Percentiles rank a stretch among this genome's conserved stretches.
phyloP scores from a whole-genome alignment of 1,284 basidiomycete genomes.

The Entoloma clypeatum region DNA sequence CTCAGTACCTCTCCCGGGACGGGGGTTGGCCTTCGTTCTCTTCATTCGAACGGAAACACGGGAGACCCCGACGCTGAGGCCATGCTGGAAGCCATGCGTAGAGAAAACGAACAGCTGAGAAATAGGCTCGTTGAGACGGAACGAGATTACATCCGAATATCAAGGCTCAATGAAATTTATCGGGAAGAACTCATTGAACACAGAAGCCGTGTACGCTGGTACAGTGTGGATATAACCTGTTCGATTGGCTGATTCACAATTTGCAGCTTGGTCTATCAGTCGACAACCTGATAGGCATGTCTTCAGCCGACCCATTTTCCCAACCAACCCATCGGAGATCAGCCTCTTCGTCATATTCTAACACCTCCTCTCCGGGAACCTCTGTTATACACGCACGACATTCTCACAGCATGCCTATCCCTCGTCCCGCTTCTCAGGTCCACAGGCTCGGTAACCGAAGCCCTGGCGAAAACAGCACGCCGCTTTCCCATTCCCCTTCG shows the following conservation, averaged over 20 bases:
- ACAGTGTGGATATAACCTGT: not conserved
- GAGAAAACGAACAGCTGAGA: slow-evolving; percentile 73
- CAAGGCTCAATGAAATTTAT: slow-evolving; percentile 74
- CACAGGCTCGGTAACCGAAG: slow-evolving; percentile 45
- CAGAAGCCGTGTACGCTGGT: slow-evolving; percentile 58
- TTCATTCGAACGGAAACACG: slow-evolving; percentile 31
- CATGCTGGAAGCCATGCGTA: slow-evolving; percentile 67
- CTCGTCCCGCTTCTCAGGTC: slow-evolving; percentile 59
- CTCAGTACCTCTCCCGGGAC: slow-evolving; percentile 34
- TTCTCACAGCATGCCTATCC: slow-evolving; percentile 61
- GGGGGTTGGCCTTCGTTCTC: slow-evolving; percentile 28
- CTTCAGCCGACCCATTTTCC: slow-evolving; percentile 59
- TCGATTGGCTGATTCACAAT: slow-evolving; percentile 7
- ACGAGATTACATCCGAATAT: slow-evolving; percentile 66
- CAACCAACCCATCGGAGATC: slow-evolving; percentile 63
- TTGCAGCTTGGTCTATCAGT: slow-evolving; percentile 65
- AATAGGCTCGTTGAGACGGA: slow-evolving; percentile 64
- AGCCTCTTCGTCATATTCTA: slow-evolving; percentile 35
- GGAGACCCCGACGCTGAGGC: slow-evolving; percentile 53
- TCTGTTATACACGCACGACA: slow-evolving; percentile 37
- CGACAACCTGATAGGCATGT: slow-evolving; percentile 69
- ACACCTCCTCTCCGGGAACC: slow-evolving; percentile 44
- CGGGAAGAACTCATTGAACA: slow-evolving; percentile 77
- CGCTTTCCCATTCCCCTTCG: slow-evolving; percentile 57
- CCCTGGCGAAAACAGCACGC: slow-evolving; percentile 49